Percentiles rank a stretch among this genome's conserved stretches.
phyloP scores from a whole-genome alignment of 768 basidiomycete genomes.

The Coprinellus aureogranulatus region DNA sequence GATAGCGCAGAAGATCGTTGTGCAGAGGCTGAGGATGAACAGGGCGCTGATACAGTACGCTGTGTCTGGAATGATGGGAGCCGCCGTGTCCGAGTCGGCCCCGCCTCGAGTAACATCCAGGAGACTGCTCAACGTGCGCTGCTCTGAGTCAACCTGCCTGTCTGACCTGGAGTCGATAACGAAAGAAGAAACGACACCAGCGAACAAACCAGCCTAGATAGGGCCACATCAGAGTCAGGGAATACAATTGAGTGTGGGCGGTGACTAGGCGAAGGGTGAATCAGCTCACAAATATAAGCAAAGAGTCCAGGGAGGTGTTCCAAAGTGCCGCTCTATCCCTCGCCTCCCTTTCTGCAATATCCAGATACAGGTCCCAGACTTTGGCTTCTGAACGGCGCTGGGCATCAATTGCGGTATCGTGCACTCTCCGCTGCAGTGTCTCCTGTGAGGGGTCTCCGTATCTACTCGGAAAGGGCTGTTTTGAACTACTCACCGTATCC shows the following conservation, averaged over 20 bases:
- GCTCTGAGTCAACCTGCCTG: constrained; percentile 13
- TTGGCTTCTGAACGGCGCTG: no score
- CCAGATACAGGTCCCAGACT: not conserved
- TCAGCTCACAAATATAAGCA: not conserved
- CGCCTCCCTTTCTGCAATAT: not conserved
- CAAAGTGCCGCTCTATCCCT: not conserved
- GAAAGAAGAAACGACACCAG: constrained; percentile 18
- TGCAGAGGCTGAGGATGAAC: constrained; percentile 24
- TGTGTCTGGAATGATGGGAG: constrained; percentile 11
- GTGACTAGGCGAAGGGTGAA: no score
- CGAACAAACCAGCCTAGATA: constrained; percentile 20
- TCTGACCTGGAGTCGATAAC: constrained; percentile 16
- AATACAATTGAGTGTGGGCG: no score
- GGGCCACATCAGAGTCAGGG: no score
- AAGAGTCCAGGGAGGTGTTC: not conserved
- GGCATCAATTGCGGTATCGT: no score
- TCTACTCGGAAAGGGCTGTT: no score
- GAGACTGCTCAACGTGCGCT: constrained; percentile 11
- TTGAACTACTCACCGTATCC: no score
- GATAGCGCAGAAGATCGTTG: constrained; percentile 23
- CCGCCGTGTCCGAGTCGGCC: not conserved
- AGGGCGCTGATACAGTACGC: constrained; percentile 19
- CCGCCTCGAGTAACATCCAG: not conserved
- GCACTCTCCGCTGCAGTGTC: no score
- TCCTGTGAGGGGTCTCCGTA: no score